Evolutionary conservation across 129 eudicot species (phyloP).

Genomic region (Tagetes erecta): DNA sequence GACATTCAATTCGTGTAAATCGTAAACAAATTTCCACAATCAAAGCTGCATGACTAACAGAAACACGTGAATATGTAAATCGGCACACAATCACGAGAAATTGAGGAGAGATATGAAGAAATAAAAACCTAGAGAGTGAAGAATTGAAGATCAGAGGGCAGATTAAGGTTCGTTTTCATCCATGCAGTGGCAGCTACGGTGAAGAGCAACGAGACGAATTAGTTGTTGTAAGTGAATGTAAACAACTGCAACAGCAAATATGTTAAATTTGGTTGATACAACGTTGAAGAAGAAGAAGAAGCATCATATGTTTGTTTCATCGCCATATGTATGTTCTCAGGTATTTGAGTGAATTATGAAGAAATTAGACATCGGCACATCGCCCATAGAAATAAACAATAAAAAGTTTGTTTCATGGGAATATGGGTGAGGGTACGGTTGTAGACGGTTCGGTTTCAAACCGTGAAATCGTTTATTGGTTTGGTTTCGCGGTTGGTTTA

Average conservation of each 20-base stretch:
- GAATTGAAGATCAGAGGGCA: not conserved
- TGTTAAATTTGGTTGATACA: not conserved
- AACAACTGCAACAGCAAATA: slow-evolving; percentile 9
- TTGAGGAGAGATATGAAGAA: slow-evolving; percentile 14
- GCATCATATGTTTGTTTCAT: not conserved
- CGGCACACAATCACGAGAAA: slow-evolving; percentile 4
- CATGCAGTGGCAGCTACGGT: slow-evolving; percentile 24
- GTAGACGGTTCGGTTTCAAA: no score
- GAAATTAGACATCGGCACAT: not conserved
- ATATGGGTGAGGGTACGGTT: no score
- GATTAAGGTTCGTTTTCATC: slow-evolving; percentile 14
- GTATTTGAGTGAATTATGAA: not conserved
- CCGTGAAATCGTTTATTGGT: no score
- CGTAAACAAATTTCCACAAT: not conserved
- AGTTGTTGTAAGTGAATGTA: slow-evolving; percentile 7
- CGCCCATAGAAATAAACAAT: not conserved
- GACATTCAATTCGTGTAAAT: not conserved
- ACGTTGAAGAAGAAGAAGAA: not conserved
- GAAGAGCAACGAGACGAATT: not conserved
- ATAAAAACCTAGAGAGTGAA: slow-evolving; percentile 14
- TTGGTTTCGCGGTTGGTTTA: no score
- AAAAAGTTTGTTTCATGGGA: not conserved
- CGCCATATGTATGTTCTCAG: not conserved
- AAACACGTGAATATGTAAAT: slow-evolving; percentile 9
- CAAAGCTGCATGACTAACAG: slow-evolving; percentile 23